These are phyloP conservation scores for Quercus wislizeni DNA, from an alignment of 306 rosid species.

Conservation along the genomic window DNA sequence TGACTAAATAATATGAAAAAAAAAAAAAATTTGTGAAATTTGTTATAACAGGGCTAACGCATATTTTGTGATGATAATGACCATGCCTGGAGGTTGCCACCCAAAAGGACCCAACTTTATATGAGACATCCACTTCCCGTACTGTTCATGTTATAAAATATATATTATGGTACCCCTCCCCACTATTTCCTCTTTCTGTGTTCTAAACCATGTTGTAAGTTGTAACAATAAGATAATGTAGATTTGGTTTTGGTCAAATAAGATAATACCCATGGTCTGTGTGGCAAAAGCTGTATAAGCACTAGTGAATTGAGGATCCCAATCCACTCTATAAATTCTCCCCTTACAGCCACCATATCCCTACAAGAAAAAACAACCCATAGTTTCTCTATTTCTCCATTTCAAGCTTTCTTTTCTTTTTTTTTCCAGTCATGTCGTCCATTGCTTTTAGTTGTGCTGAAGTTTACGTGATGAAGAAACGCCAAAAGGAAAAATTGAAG, in stretches of 20 bases:
- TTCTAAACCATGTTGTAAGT: neutral
- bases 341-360: neutral
- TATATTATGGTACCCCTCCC: constrained; percentile 13
- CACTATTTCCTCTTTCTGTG: constrained; percentile 9
- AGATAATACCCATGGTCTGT: neutral
- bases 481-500: constrained; percentile 34
- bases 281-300: neutral
- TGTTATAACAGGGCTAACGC: neutral
- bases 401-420: neutral
- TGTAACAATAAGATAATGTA: constrained; percentile 7
- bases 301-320: neutral
- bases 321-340: constrained; percentile 17
- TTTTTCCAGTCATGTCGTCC: constrained; percentile 30
- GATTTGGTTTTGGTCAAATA: neutral
- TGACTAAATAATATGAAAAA: too few relatives aligned
- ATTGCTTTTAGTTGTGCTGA: constrained; percentile 39
- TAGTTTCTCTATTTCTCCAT: neutral
- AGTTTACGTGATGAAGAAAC: constrained; percentile 39
- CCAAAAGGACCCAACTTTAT: neutral
- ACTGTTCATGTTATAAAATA: neutral
- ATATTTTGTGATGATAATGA: neutral
- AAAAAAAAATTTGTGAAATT: too few relatives aligned
- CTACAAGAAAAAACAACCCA: neutral
- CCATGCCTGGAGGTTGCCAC: neutral
- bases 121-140: constrained; percentile 1